Conservation (phyloP, 2,329 filamentous ascomycete genomes). For the Penicillium sp. region DNA sequence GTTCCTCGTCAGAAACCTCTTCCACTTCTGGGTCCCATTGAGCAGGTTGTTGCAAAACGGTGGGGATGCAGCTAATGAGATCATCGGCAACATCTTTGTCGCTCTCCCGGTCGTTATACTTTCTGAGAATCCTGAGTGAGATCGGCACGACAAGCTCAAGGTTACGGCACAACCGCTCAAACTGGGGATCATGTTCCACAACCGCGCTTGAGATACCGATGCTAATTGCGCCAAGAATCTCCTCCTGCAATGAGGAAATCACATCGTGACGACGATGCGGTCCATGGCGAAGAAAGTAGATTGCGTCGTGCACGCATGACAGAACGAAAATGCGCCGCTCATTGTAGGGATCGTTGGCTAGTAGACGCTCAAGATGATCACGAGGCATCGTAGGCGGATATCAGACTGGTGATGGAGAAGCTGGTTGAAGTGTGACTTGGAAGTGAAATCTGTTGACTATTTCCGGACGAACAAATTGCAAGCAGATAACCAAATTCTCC, state of each 20-base stretch:
- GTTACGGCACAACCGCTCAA: background rate
- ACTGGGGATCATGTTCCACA: background rate
- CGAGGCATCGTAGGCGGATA: background rate
- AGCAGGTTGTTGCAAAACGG: background rate
- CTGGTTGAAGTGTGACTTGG: background rate
- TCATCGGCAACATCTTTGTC: background rate
- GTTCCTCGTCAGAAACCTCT: background rate
- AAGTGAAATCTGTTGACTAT: background rate
- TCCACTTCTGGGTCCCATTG: background rate
- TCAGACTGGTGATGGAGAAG: background rate
- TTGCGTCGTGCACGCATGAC: background rate
- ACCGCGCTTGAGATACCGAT: background rate
- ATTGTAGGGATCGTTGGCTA: background rate
- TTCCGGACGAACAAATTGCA: background rate
- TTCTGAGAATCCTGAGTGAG: background rate
- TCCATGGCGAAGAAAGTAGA: constrained; percentile 1
- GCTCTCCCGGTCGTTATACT: background rate
- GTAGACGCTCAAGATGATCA: background rate
- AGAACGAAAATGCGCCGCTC: background rate
- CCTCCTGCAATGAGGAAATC: background rate
- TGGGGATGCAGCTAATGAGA: constrained; percentile 3
- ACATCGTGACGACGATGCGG: background rate
- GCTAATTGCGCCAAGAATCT: background rate
- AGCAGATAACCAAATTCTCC: too few relatives aligned
- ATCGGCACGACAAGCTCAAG: background rate